Percentiles rank a stretch among this genome's conserved stretches.
Conservation (phyloP, 2,329 filamentous ascomycete species). For the Trichoderma harzianum region DNA sequence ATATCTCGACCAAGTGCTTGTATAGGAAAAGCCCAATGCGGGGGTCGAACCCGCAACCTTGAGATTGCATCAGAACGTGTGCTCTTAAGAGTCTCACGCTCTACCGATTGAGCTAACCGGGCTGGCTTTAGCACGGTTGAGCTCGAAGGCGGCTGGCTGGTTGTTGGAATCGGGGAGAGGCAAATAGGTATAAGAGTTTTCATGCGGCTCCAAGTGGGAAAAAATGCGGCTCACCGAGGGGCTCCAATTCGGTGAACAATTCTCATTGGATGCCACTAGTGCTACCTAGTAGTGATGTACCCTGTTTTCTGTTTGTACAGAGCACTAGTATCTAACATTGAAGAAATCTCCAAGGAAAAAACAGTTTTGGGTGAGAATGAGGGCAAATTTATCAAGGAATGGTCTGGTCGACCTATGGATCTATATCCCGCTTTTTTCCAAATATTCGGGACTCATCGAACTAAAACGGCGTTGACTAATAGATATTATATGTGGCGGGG, state of each 20-base stretch:
- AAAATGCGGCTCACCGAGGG: neutral
- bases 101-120: constrained; percentile 50
- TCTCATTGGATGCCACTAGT: neutral
- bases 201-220: no score
- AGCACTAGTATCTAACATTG: no score
- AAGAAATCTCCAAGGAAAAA: no score
- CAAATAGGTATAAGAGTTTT: neutral
- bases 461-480: no score
- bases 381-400: no score
- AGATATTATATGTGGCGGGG: no score
- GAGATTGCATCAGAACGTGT: constrained; percentile 31
- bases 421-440: no score
- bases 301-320: no score
- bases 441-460: no score
- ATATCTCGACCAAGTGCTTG: neutral
- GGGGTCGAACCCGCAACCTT: constrained; percentile 55
- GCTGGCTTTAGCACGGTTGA: constrained; percentile 19
- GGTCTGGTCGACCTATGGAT: no score
- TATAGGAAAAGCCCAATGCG: constrained; percentile 42
- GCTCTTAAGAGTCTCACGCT: constrained; percentile 65
- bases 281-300: no score
- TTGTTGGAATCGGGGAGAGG: neutral
- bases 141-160: neutral
- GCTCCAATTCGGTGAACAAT: neutral
- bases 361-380: no score